Evolutionary conservation across 179 eudicot genomes (phyloP).

Genomic region (Sideroxylon spinosum): DNA sequence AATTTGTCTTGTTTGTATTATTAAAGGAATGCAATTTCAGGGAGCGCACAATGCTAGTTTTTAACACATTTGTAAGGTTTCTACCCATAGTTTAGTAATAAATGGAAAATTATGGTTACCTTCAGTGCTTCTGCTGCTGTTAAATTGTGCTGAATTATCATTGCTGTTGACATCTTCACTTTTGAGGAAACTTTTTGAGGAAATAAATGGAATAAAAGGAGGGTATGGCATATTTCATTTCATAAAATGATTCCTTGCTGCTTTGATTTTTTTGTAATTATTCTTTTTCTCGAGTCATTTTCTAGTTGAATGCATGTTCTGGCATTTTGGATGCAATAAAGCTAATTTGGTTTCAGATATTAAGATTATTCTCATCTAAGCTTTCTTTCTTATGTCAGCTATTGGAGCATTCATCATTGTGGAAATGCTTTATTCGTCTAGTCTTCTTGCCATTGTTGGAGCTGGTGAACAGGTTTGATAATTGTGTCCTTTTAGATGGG

Average conservation of each 20-base stretch:
- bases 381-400: conserved; percentile 34
- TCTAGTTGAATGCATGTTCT: background rate
- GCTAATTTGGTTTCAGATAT: background rate
- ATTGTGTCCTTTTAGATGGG: conserved; percentile 1
- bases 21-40: too few relatives aligned
- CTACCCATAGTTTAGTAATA: too few relatives aligned
- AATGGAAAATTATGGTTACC: too few relatives aligned
- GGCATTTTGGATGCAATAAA: background rate
- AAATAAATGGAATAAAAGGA: too few relatives aligned
- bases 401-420: conserved; percentile 78
- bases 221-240: too few relatives aligned
- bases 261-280: background rate
- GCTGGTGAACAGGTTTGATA: conserved; percentile 88
- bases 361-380: conserved; percentile 11
- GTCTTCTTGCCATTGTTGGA: conserved; percentile 89
- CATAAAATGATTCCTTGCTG: background rate
- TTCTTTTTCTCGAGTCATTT: background rate
- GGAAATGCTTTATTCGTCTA: conserved; percentile 83
- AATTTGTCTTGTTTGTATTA: too few relatives aligned
- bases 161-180: too few relatives aligned
- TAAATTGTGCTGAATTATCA: too few relatives aligned
- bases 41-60: too few relatives aligned
- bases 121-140: too few relatives aligned
- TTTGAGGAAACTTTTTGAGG: too few relatives aligned
- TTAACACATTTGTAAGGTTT: too few relatives aligned